phyloP scores from a whole-genome alignment of 257 asterid genomes.

The Jacaranda copaia region DNA sequence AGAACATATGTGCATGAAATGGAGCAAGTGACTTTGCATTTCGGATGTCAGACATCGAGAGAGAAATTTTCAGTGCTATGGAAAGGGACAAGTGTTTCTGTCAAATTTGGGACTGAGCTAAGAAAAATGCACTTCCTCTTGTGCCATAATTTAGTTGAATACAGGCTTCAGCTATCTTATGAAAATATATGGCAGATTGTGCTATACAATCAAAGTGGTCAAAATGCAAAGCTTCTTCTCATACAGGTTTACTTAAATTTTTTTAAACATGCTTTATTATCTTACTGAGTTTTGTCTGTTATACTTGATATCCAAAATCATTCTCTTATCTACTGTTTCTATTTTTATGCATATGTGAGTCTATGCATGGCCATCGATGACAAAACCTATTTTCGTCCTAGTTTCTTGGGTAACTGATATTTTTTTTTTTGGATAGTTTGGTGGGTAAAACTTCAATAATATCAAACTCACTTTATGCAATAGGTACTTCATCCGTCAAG shows the following conservation, averaged over 20 bases:
- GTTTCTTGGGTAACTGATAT: too few species aligned
- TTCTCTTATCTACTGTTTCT: background rate
- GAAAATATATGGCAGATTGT: conserved; percentile 81
- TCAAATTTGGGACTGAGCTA: conserved; percentile 66
- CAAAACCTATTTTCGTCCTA: too few species aligned
- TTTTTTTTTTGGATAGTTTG: too few species aligned
- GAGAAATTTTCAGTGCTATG: conserved; percentile 62
- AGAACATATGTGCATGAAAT: conserved; percentile 44
- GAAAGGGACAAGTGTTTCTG: conserved; percentile 43
- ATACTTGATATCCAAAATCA: background rate
- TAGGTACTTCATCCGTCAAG: too few species aligned
- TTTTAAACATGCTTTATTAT: background rate
- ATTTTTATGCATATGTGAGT: background rate
- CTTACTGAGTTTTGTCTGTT: background rate
- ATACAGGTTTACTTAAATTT: conserved; percentile 63
- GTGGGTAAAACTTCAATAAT: too few species aligned
- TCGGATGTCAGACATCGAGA: conserved; percentile 70
- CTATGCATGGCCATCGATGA: too few species aligned
- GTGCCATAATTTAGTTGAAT: conserved; percentile 36
- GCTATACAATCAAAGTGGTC: conserved; percentile 46
- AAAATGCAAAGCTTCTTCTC: conserved; percentile 50
- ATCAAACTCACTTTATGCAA: too few species aligned
- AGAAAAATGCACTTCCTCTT: conserved; percentile 60
- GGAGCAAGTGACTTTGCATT: conserved; percentile 51
- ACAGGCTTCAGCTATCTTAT: conserved; percentile 76